Evolutionary conservation across 164 flowering plant genomes (phyloP).

Genomic region (Vitis cinerea): DNA sequence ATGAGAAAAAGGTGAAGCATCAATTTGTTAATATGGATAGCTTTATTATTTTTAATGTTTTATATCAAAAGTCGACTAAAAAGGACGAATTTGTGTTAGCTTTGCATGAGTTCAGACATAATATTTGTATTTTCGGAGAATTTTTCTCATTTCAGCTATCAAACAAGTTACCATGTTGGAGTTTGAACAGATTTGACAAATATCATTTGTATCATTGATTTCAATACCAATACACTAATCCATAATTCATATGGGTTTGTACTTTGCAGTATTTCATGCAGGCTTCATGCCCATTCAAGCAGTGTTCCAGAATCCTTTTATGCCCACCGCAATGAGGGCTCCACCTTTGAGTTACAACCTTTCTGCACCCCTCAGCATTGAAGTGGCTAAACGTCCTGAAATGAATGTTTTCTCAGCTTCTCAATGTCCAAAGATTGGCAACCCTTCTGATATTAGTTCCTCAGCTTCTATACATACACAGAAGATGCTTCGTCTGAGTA

Average conservation of each 20-base stretch:
- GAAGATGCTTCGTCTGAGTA: conserved; percentile 16
- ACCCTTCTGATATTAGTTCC: conserved; percentile 10
- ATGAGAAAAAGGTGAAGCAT: too few species aligned
- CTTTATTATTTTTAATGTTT: too few species aligned
- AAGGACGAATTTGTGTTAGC: too few species aligned
- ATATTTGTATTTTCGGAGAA: too few species aligned
- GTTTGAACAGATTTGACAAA: too few species aligned
- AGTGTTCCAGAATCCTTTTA: conserved; percentile 17
- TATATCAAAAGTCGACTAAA: too few species aligned
- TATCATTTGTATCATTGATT: too few species aligned
- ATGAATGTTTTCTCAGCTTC: conserved; percentile 12
- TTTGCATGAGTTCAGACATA: too few species aligned
- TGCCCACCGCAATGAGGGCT: conserved; percentile 11
- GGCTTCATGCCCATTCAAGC: conserved; percentile 21
- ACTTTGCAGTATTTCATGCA: conserved; percentile 19
- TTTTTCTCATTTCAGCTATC: too few species aligned
- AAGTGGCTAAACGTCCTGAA: conserved; percentile 9
- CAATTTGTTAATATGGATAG: too few species aligned
- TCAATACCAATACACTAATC: too few species aligned
- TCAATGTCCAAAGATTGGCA: conserved; percentile 1
- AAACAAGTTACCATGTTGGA: too few species aligned
- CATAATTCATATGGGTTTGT: background rate
- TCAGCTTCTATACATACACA: conserved; percentile 10
- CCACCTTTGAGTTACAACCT: conserved; percentile 7
- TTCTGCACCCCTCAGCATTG: conserved; percentile 3